Conservation (phyloP, 2,329 filamentous ascomycete genomes). For the Colletotrichum sp. region DNA sequence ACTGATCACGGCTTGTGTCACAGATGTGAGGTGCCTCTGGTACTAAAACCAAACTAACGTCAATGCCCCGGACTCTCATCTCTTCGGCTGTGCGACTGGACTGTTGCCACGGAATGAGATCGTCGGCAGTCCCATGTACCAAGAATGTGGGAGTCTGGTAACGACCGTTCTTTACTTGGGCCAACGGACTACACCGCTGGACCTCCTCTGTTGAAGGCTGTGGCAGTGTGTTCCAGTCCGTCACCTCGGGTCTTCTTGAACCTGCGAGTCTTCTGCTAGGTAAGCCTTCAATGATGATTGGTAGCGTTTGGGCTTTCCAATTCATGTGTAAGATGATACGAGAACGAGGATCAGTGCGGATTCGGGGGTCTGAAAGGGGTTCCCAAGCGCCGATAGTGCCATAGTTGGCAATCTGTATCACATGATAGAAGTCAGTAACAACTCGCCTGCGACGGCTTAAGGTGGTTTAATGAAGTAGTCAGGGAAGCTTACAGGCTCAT, state of each 20-base stretch:
- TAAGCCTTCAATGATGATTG: conserved; percentile 36
- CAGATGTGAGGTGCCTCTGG: background rate
- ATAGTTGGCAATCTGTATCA: background rate
- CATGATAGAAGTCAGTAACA: background rate
- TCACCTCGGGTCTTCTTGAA: background rate
- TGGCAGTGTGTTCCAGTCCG: conserved; percentile 15
- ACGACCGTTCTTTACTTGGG: conserved; percentile 4
- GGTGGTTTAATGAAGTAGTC: background rate
- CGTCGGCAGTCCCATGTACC: conserved; percentile 12
- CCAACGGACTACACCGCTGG: conserved; percentile 7
- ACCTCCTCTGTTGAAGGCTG: background rate
- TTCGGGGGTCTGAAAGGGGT: conserved; percentile 1
- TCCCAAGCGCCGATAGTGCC: background rate
- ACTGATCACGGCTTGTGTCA: background rate
- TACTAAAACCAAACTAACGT: background rate
- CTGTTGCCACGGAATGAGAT: conserved; percentile 16
- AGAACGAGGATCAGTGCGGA: conserved; percentile 35
- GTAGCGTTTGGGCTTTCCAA: conserved; percentile 41
- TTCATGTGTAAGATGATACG: conserved; percentile 47
- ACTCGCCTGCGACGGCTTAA: background rate
- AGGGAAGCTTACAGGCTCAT: background rate
- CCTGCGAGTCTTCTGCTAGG: background rate
- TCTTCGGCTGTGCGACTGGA: background rate
- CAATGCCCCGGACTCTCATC: background rate
- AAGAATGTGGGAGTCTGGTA: conserved; percentile 16